These are phyloP conservation scores for Lotus japonicus DNA, from an alignment of 306 rosid species.

Conservation along the genomic window DNA sequence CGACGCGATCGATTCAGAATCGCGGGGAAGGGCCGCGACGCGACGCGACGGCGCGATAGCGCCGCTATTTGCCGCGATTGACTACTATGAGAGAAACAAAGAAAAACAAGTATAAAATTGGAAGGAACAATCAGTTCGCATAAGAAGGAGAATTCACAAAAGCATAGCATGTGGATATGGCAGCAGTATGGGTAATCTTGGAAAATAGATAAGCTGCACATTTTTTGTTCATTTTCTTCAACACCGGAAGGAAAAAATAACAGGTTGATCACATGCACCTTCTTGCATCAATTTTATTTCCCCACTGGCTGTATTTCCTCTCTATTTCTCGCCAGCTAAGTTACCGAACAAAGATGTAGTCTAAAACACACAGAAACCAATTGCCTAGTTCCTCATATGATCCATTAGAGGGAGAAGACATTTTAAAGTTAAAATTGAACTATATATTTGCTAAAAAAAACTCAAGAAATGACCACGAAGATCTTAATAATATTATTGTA, in stretches of 20 bases:
- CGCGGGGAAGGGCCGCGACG: too few relatives aligned
- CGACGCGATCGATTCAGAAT: too few relatives aligned
- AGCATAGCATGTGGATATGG: neutral
- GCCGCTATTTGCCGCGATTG: too few relatives aligned
- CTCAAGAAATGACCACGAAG: neutral
- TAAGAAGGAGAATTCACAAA: neutral
- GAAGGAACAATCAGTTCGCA: neutral
- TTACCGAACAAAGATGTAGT: too few relatives aligned
- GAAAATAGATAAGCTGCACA: neutral
- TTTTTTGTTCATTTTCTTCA: neutral
- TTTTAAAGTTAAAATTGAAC: neutral
- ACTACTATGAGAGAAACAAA: too few relatives aligned
- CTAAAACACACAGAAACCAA: neutral
- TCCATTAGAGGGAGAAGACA: neutral
- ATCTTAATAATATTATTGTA: neutral
- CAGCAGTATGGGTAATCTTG: neutral
- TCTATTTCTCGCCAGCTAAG: too few relatives aligned
- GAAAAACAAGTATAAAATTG: neutral
- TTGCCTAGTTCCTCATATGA: constrained; percentile 1
- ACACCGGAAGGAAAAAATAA: neutral
- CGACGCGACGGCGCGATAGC: too few relatives aligned
- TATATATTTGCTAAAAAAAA: neutral
- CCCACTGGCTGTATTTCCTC: neutral
- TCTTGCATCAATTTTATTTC: neutral
- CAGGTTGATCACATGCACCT: neutral